Evolutionary conservation across 2,329 filamentous ascomycete species (phyloP), one percentile per base, ranked within the genome.

Genomic region (Eutypella sp.): DNA sequence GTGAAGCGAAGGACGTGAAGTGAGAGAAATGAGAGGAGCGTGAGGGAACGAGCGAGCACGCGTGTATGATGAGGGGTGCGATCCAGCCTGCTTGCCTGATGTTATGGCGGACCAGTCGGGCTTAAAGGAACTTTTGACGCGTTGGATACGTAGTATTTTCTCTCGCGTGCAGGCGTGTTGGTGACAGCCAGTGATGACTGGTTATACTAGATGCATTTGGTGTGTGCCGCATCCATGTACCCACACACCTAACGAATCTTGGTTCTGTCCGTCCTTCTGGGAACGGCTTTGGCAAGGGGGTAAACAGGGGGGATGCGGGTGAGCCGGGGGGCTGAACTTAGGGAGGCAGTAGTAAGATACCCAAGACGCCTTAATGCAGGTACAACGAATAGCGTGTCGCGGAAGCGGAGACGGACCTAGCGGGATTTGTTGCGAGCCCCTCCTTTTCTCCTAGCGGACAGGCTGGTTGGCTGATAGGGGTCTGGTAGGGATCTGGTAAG

Each of bases 101-200:
- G 47, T 50, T 49, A 42, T 44, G 44, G 40, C 40, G 51, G 44
- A 34, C 47, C 46, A 55, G 39, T 47, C 47, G 52, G 51, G 41
- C 51, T 52, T 49, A 49, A 55, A 55, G 47, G 25, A 42, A 44
- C 29, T 47, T 46, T 46, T 41, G 51, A 55, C 53, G 53, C 51
- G 53, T 55, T 38, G 44, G 47, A 46, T 47, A 50, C 37, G 46
- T 48, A 18, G 47, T 45, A 54, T 52, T 19, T 15, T 39, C 40
- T n/a, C n/a, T n/a, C n/a, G n/a, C n/a, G n/a, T n/a, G n/a, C n/a
- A n/a, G n/a, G 24, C 40, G 24, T 31, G 16, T 19, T 42, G 44
- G 20, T 41, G 27, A 22, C 24, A 36, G 13, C 34, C 20, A 22
- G 15, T 39, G 23, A 24, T 24, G 20, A n/a, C 15, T 24, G 36